phyloP scores from a whole-genome alignment of 78 protist species.

The Mastigamoeba balamuthi region DNA sequence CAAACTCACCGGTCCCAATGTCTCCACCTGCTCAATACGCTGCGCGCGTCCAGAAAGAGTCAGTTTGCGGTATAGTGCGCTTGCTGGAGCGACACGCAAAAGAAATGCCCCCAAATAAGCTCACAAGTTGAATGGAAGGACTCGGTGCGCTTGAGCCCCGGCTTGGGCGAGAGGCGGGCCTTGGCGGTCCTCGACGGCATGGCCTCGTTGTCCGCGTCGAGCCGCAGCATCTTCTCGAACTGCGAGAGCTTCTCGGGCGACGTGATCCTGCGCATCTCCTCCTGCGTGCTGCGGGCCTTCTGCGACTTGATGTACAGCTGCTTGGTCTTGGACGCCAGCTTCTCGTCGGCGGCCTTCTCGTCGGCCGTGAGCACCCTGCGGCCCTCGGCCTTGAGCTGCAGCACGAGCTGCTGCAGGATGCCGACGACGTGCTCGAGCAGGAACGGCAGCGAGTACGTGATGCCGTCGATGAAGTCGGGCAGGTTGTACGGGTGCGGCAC shows the following conservation, averaged over 20 bases:
- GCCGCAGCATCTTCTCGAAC: not conserved
- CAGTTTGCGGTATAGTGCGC: too few species aligned
- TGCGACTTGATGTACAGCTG: too few species aligned
- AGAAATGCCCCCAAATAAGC: too few species aligned
- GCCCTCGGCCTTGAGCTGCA: not conserved
- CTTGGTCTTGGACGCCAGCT: not conserved
- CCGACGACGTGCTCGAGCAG: not conserved
- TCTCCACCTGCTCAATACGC: too few species aligned
- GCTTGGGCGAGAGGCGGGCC: too few species aligned
- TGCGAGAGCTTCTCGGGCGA: not conserved
- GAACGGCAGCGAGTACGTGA: not conserved
- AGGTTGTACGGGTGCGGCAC: constrained; percentile 66
- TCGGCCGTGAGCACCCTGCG: not conserved
- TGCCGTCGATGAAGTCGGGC: constrained; percentile 48
- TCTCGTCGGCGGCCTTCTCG: not conserved
- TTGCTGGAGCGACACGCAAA: too few species aligned
- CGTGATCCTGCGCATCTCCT: not conserved
- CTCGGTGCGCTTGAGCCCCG: too few species aligned
- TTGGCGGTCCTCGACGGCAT: not conserved
- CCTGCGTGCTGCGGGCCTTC: not conserved
- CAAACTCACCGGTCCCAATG: too few species aligned
- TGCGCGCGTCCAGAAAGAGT: too few species aligned
- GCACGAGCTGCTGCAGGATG: not conserved
- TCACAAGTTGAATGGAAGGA: too few species aligned
- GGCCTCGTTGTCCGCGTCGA: not conserved